Evolutionary conservation across 768 basidiomycete genomes (phyloP), one percentile per base, ranked within the genome.

Genomic region (Wakefieldia striispora): DNA sequence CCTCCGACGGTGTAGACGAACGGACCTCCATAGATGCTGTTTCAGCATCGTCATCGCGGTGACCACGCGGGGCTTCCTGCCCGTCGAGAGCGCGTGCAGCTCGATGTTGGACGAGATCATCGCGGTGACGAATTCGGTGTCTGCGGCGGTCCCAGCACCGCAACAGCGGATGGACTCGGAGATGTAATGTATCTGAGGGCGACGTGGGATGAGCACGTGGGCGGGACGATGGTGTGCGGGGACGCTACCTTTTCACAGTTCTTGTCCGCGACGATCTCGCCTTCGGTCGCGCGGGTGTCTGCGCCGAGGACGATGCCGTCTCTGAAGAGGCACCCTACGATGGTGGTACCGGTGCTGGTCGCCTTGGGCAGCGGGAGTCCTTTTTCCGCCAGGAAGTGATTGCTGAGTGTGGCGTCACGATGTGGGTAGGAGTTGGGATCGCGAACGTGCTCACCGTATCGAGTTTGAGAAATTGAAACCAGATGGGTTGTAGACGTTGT

Each of bases 11-110:
- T n/a, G 0, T 10, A 19, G n/a, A 16, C 3, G 20, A 12, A 4
- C 33, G 11, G 14, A 41, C 91, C 78, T 75, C 75, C 88, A 97
- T 34, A 98, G 84, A 77, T 88, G 88, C 69, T 95, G 95, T 71
- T 98, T 97, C 57, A 97, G 75, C 92, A 97, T 90, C 4, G 95
- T 97, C 95, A 99, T 97, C 6, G 95, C 97, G 0, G 97, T 97
- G 43, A 95, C 92, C 17, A 99, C 93, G 51, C 86, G 80, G 4
- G 95, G 93, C 69, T 91, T 92, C 50, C 95, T 75, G 20, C 94
- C 95, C 26, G 91, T 94, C 16, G 89, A 87, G 26, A 98, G 79
- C 1, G 84, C 80, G 64, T 98, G 95, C 13, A 99, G 77, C 68
- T 94, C 91, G 70, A 99, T 91, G 71, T 97, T 97, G 35, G 91